phyloP scores from a whole-genome alignment of 345 rosid genomes.

The Citrus reticulata region DNA sequence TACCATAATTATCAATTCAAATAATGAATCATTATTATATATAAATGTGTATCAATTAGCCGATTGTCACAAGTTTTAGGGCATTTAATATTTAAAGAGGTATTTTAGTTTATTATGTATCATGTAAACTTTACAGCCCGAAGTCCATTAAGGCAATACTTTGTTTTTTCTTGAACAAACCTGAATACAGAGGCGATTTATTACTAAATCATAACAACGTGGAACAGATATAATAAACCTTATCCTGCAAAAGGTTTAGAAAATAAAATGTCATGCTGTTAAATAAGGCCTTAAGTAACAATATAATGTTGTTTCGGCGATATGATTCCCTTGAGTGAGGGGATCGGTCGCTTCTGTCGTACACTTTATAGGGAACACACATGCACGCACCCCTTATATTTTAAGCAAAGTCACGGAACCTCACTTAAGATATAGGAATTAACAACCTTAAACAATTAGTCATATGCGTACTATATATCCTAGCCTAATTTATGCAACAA shows the following conservation, averaged over 20 bases:
- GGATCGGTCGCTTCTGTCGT: slow-evolving; percentile 15
- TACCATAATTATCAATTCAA: neutral
- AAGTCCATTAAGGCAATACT: neutral
- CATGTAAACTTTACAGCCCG: slow-evolving; percentile 6
- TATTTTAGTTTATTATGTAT: neutral
- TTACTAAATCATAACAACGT: no score
- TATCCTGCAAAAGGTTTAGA: no score
- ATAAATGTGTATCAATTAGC: neutral
- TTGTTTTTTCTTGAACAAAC: no score
- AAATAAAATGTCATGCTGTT: no score
- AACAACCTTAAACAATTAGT: no score
- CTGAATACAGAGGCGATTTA: no score
- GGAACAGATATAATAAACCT: no score
- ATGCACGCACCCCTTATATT: neutral
- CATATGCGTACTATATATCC: no score
- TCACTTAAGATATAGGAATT: no score
- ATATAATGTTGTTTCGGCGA: neutral
- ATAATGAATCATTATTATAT: neutral
- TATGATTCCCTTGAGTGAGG: slow-evolving; percentile 13
- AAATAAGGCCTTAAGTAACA: neutral
- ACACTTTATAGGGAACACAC: slow-evolving; percentile 5
- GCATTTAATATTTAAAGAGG: neutral
- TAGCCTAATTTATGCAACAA: no score
- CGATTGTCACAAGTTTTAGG: neutral
- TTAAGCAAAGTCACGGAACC: neutral